Evolutionary conservation across 257 asterid species (phyloP).

Genomic region (Nicotiana benthamiana): DNA sequence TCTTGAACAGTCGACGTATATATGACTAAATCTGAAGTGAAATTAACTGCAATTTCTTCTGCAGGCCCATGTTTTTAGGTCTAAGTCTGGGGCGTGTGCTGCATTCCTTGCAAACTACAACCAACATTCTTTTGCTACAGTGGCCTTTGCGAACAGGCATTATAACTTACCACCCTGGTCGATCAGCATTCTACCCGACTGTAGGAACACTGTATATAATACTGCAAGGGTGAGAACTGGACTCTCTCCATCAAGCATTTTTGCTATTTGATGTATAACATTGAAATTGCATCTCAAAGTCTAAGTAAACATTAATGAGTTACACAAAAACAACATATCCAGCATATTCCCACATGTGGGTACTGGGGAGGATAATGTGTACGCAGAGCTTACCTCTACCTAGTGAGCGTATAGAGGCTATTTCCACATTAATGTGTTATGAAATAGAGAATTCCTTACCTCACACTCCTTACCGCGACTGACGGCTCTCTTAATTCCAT

Average conservation of each 20-base stretch:
- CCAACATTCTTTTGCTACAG: conserved; percentile 62
- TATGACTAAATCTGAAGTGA: background rate
- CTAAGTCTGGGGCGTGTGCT: conserved; percentile 72
- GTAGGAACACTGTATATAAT: conserved; percentile 84
- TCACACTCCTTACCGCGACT: background rate
- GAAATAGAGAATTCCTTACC: background rate
- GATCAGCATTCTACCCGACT: conserved; percentile 93
- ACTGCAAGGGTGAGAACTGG: conserved; percentile 81
- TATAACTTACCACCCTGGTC: conserved; percentile 99
- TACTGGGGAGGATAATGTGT: too few species aligned
- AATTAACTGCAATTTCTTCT: conserved; percentile 3
- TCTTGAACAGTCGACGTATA: background rate
- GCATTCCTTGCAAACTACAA: conserved; percentile 89
- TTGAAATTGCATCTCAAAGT: background rate
- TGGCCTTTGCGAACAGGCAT: conserved; percentile 55
- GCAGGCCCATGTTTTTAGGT: conserved; percentile 81
- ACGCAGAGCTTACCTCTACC: too few species aligned
- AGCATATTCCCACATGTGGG: too few species aligned
- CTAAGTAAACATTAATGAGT: background rate
- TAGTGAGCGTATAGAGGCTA: too few species aligned
- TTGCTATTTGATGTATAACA: background rate
- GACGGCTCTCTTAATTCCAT: conserved; percentile 9
- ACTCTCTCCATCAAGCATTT: background rate
- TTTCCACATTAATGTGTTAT: background rate
- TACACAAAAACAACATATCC: too few species aligned